A percentile compares a stretch with the other conserved stretches of the same genome.
Conservation (phyloP, 83 land plant species). For the Picea abies region DNA sequence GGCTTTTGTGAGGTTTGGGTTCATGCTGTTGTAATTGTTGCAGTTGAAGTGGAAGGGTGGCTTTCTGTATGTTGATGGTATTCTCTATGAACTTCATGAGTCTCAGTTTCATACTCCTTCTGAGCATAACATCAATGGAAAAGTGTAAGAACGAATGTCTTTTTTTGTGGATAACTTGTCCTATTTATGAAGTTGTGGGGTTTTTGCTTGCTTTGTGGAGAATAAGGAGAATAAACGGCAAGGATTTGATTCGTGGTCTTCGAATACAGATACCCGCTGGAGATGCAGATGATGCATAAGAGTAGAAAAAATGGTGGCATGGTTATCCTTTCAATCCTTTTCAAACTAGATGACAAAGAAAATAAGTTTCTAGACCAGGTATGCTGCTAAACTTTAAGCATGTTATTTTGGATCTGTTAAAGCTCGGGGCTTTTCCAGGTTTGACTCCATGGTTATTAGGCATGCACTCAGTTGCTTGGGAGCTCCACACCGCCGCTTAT, state of each 20-base stretch:
- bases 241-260: not conserved
- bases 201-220: not conserved
- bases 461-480: too few species aligned
- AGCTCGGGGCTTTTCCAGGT: too few species aligned
- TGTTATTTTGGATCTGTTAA: not conserved
- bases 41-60: constrained; percentile 17
- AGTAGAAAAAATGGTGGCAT: not conserved
- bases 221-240: not conserved
- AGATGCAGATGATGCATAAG: constrained; percentile 19
- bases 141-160: not conserved
- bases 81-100: constrained; percentile 5
- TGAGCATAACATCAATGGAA: constrained; percentile 13
- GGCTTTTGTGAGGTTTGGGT: not conserved
- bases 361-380: constrained; percentile 15
- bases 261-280: constrained; percentile 12
- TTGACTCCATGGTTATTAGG: too few species aligned
- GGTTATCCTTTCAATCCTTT: not conserved
- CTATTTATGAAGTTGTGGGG: not conserved
- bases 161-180: not conserved
- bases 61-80: constrained; percentile 5
- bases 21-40: not conserved
- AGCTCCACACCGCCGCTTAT: too few species aligned
- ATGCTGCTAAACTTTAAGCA: not conserved
- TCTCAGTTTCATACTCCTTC: constrained; percentile 12
- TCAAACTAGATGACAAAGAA: constrained; percentile 3